Evolutionary conservation across 768 basidiomycete species (phyloP), one percentile per base, ranked within the genome.

Genomic region (Leucosporidium yakuticum): DNA sequence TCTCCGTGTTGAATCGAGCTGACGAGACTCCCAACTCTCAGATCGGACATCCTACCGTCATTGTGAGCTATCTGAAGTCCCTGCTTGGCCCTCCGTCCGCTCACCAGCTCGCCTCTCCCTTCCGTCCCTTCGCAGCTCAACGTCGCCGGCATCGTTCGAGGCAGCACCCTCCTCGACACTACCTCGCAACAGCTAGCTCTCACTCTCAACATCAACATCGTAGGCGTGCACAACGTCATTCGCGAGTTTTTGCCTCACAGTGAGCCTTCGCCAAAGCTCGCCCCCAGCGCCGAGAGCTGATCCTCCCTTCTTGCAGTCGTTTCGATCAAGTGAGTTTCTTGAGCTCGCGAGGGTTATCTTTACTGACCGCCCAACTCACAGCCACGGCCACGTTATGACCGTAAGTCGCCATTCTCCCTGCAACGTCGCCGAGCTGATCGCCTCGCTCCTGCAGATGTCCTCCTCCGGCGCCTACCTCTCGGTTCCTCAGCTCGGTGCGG

Each of bases 231-330:
- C 65, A 67, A 66, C 65, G 64, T 70, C 32, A 36, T 67, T 2
- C 62, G 65, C 27, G 69, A 70, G 62, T 70, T 70, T 62, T 39
- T 70, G 11, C 69, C 69, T 14, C 62, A 70, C 54, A 62, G 69
- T 69, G 44, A 50, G 69, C 59, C 34, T 8, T 3, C 49, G 23
- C 12, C n/a, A 50, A 6, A 19, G 32, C 25, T 17, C n/a, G 21
- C 4, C 20, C 21, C 1, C 8, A 0, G 14, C 4, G 5, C 14
- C 4, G 29, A 20, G 34, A 25, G 32, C 47, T 60, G 23, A 49
- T 23, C 7, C 12, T 47, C 4, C 29, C 8, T 31, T 44, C 15
- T 5, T 1, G 25, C 61, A 69, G 69, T 69, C 64, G 56, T 69
- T 47, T 62, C 62, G 32, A 58, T 60, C 55, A 69, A 69, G 69